These are phyloP conservation scores for Heritiera fomes DNA, from an alignment of 345 rosid species.

Conservation along the genomic window DNA sequence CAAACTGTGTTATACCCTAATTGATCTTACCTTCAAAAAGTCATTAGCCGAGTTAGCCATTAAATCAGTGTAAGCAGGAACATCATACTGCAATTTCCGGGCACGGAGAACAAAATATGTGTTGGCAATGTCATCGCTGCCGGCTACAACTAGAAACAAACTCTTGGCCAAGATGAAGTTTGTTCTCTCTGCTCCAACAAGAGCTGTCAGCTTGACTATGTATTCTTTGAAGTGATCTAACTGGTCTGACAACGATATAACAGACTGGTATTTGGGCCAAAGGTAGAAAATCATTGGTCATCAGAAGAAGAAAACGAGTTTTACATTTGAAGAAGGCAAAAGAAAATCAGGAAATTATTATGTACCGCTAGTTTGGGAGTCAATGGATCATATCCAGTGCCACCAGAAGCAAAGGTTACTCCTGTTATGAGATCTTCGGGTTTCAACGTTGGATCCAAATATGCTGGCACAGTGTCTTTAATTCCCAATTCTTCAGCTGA, in stretches of 20 bases:
- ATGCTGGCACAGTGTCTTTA: constrained; percentile 42
- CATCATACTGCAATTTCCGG: constrained; percentile 33
- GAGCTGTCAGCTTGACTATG: constrained; percentile 33
- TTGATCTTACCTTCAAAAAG: constrained; percentile 37
- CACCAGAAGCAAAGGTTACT: constrained; percentile 53
- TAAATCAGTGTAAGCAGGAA: constrained; percentile 40
- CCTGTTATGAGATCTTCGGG: constrained; percentile 47
- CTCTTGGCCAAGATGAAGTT: constrained; percentile 35
- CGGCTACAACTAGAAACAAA: constrained; percentile 38
- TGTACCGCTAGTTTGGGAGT: constrained; percentile 36
- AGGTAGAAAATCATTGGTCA: background rate
- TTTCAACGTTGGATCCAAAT: constrained; percentile 37
- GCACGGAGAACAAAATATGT: constrained; percentile 38
- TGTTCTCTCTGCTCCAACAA: constrained; percentile 41
- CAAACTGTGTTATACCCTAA: too few relatives aligned
- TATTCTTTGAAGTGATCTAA: constrained; percentile 44
- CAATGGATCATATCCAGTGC: constrained; percentile 41
- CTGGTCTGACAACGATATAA: constrained; percentile 42
- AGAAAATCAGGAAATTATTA: background rate
- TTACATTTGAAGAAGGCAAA: background rate
- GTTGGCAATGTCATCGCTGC: constrained; percentile 57
- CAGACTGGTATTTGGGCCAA: constrained; percentile 31
- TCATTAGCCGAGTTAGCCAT: constrained; percentile 32
- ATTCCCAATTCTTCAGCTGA: constrained; percentile 43
- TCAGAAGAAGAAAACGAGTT: too few relatives aligned